These are phyloP conservation scores for Lachancea sp. DNA, from an alignment of 805 yeast species.

Conservation along the genomic window DNA sequence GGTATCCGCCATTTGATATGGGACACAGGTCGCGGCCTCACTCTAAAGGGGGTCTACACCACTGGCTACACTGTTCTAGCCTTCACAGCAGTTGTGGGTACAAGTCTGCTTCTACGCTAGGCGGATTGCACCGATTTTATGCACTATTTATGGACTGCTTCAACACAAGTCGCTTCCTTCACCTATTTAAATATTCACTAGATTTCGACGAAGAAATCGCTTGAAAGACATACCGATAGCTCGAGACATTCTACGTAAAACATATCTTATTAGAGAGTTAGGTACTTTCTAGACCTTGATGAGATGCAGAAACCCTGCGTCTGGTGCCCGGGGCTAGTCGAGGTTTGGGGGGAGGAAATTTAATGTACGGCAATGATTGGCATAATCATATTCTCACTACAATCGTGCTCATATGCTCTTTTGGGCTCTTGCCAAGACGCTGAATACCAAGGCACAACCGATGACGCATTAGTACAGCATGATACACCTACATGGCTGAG, in stretches of 20 bases:
- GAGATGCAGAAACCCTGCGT: too few relatives aligned
- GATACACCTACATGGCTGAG: too few relatives aligned
- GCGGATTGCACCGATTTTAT: neutral
- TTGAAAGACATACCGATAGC: neutral
- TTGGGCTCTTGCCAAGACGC: too few relatives aligned
- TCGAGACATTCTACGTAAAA: neutral
- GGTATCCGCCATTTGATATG: conserved; percentile 92
- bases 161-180: neutral
- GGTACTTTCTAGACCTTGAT: too few relatives aligned
- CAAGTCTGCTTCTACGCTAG: conserved; percentile 40
- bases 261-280: neutral
- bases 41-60: conserved; percentile 81
- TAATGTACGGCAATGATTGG: too few relatives aligned
- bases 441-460: too few relatives aligned
- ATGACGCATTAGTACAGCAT: too few relatives aligned
- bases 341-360: too few relatives aligned
- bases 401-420: too few relatives aligned
- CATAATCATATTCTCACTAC: too few relatives aligned
- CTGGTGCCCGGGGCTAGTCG: too few relatives aligned
- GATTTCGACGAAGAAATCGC: neutral
- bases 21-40: conserved; percentile 81
- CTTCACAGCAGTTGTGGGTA: conserved; percentile 48
- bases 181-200: neutral
- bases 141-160: conserved; percentile 4
- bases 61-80: conserved; percentile 86